Conservation (phyloP, 2,329 filamentous ascomycete species). For the Penicillium psychrosexuale region DNA sequence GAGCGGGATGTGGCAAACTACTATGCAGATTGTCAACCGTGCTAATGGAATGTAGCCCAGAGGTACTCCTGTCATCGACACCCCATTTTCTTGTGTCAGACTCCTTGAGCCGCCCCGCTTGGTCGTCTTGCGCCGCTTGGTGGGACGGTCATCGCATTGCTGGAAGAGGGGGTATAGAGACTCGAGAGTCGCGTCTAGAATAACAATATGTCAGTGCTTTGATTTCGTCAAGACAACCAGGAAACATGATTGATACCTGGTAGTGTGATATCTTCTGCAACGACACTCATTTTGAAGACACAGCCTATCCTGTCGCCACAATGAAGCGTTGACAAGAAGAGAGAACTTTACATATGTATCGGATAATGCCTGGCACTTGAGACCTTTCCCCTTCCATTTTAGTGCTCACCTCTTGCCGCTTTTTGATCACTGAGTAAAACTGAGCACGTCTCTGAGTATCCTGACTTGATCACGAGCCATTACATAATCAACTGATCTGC, state of each 20-base stretch:
- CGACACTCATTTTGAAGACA: slow-evolving; percentile 15
- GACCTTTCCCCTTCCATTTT: too few relatives aligned
- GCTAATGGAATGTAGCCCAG: slow-evolving; percentile 35
- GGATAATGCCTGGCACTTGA: too few relatives aligned
- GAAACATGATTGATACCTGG: slow-evolving; percentile 7
- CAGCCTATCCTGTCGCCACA: neutral
- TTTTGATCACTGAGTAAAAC: too few relatives aligned
- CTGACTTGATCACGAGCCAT: too few relatives aligned
- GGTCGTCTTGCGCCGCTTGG: slow-evolving; percentile 35
- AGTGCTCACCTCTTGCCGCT: too few relatives aligned
- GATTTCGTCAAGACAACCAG: neutral
- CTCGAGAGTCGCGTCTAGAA: slow-evolving; percentile 23
- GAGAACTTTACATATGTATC: neutral
- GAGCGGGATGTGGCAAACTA: slow-evolving; percentile 19
- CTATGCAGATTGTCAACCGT: slow-evolving; percentile 31
- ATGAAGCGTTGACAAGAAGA: neutral
- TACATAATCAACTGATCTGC: too few relatives aligned
- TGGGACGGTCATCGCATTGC: slow-evolving; percentile 22
- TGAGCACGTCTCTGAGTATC: too few relatives aligned
- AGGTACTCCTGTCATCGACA: slow-evolving; percentile 19
- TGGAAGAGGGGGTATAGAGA: slow-evolving; percentile 25
- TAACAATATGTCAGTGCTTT: slow-evolving; percentile 7
- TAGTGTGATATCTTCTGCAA: slow-evolving; percentile 9
- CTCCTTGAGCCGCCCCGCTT: slow-evolving; percentile 16
- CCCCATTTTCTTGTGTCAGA: slow-evolving; percentile 16